Conservation (phyloP, 192 early-diverging fungal genomes). For the Phlyctochytrium planicorne region DNA sequence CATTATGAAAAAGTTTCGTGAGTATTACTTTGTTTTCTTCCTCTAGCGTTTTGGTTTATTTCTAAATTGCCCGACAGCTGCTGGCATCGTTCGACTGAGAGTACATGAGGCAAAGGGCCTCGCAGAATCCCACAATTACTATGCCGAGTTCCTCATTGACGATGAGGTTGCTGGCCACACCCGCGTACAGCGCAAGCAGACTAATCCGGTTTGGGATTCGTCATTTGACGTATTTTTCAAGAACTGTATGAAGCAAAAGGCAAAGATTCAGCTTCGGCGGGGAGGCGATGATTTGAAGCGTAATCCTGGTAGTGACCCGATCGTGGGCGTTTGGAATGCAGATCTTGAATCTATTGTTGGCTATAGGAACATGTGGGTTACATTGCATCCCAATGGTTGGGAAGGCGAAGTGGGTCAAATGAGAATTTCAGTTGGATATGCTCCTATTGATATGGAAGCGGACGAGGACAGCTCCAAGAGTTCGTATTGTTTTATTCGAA, state of each 20-base stretch:
- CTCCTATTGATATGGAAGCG: constrained; percentile 31
- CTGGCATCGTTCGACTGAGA: constrained; percentile 55
- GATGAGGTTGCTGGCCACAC: constrained; percentile 36
- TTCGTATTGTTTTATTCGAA: constrained; percentile 7
- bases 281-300: not conserved
- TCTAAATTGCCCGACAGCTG: constrained; percentile 14
- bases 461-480: constrained; percentile 42
- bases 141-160: constrained; percentile 50
- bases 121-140: constrained; percentile 19
- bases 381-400: constrained; percentile 1
- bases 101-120: constrained; percentile 43
- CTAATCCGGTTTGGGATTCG: constrained; percentile 34
- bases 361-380: constrained; percentile 14
- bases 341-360: constrained; percentile 34
- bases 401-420: constrained; percentile 14
- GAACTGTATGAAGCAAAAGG: constrained; percentile 13
- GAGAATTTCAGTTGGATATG: constrained; percentile 23
- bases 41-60: not conserved
- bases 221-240: constrained; percentile 26
- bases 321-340: constrained; percentile 42
- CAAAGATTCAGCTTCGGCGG: constrained; percentile 9
- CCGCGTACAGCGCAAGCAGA: constrained; percentile 32
- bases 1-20: constrained; percentile 22
- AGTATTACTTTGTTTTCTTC: constrained; percentile 3
- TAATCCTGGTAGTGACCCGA: constrained; percentile 18